These are phyloP conservation scores for Nakazawaea sp. DNA, from an alignment of 805 yeast species.

Conservation along the genomic window DNA sequence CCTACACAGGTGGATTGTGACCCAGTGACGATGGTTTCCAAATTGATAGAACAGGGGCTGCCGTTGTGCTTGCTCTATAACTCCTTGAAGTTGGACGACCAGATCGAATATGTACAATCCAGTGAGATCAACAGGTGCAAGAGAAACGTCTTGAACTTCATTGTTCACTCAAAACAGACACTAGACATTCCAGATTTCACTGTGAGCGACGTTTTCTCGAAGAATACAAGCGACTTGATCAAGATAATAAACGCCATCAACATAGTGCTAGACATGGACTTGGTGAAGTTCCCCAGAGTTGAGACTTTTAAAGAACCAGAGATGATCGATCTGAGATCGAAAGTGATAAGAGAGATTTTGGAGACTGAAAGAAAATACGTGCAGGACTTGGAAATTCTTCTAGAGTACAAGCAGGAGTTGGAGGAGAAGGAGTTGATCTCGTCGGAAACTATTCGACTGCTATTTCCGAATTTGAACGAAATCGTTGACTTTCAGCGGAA, in stretches of 20 bases:
- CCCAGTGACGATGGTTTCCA: conserved; percentile 89
- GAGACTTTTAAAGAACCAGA: conserved; percentile 16
- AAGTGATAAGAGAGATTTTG: conserved; percentile 77
- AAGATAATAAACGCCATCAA: conserved; percentile 70
- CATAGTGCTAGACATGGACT: conserved; percentile 48
- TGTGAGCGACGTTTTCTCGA: conserved; percentile 82
- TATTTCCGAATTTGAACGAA: conserved; percentile 80
- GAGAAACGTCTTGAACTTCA: conserved; percentile 82
- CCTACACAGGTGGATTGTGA: conserved; percentile 75
- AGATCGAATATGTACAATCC: conserved; percentile 55
- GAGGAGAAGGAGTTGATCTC: conserved; percentile 59
- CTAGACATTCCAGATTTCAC: conserved; percentile 78
- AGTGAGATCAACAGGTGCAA: conserved; percentile 84
- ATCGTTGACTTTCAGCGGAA: conserved; percentile 90
- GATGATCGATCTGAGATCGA: conserved; percentile 54
- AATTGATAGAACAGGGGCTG: conserved; percentile 85
- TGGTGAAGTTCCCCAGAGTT: conserved; percentile 22
- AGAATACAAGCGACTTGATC: conserved; percentile 69
- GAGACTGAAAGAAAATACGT: conserved; percentile 92
- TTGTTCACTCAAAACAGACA: conserved; percentile 76
- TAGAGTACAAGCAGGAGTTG: conserved; percentile 62
- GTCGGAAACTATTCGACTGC: conserved; percentile 69
- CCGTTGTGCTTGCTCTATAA: conserved; percentile 86
- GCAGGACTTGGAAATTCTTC: conserved; percentile 76
- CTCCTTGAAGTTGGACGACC: conserved; percentile 44